Percentiles rank a stretch among this genome's conserved stretches.
Evolutionary conservation across 371 early-diverging fungal genomes (phyloP).

Genomic region (Mortierella sp.): DNA sequence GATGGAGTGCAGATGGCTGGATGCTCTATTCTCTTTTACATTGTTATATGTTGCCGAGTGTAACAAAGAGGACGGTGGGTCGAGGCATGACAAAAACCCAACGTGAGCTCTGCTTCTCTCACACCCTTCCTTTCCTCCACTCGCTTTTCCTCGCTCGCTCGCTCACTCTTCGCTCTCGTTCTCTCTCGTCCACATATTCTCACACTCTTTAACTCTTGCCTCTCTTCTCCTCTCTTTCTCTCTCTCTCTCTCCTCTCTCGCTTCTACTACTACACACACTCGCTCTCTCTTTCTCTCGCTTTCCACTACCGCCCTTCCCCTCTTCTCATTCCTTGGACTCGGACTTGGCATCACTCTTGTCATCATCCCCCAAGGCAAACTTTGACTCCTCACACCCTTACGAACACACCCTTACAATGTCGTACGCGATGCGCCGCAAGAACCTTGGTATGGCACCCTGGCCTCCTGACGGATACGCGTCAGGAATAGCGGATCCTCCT

Average conservation of each 20-base stretch:
- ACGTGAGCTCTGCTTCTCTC: neutral
- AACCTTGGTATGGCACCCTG: slow-evolving; percentile 45
- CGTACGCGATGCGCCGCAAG: slow-evolving; percentile 52
- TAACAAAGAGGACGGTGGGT: too few relatives aligned
- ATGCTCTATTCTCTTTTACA: too few relatives aligned
- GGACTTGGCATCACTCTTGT: too few relatives aligned
- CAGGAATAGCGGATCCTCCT: too few relatives aligned
- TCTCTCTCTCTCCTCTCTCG: slow-evolving; percentile 4
- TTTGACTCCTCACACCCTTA: neutral
- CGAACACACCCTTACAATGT: slow-evolving; percentile 15
- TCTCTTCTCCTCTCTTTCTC: neutral
- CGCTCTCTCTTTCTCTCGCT: neutral
- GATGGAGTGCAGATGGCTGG: too few relatives aligned
- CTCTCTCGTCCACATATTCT: neutral
- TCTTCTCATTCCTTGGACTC: neutral
- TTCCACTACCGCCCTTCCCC: neutral
- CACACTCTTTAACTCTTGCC: neutral
- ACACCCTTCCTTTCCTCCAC: neutral
- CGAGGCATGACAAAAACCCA: too few relatives aligned
- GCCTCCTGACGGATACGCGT: too few relatives aligned
- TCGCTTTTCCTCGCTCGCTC: slow-evolving; percentile 5
- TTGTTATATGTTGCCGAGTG: too few relatives aligned
- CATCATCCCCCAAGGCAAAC: too few relatives aligned
- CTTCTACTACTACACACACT: neutral
- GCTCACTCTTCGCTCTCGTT: slow-evolving; percentile 3